These are phyloP conservation scores for Hyaloperonospora brassicae DNA, from an alignment of 352 stramenopile genomes.

Conservation along the genomic window DNA sequence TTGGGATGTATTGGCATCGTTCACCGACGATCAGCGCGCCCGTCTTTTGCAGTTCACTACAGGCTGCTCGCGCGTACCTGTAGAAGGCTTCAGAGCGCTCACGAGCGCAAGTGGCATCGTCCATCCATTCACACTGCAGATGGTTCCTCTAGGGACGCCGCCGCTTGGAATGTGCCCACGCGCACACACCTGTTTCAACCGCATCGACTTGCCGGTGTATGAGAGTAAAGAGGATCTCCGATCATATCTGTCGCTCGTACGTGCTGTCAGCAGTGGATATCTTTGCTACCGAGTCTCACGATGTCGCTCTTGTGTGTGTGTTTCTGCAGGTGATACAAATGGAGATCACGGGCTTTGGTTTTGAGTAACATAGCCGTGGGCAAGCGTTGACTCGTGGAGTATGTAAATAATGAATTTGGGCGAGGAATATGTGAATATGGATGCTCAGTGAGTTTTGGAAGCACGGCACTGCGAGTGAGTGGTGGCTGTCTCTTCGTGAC, in stretches of 20 bases:
- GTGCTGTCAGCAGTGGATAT: neutral
- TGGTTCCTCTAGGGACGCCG: constrained; percentile 41
- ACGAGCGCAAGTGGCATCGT: constrained; percentile 77
- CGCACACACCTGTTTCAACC: constrained; percentile 87
- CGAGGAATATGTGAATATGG: neutral
- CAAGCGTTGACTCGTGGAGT: constrained; percentile 5
- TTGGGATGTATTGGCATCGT: constrained; percentile 75
- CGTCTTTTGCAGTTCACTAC: constrained; percentile 97
- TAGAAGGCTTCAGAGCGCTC: constrained; percentile 75
- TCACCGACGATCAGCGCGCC: constrained; percentile 91
- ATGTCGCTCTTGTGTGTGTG: constrained; percentile 21
- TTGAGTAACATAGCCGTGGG: constrained; percentile 39
- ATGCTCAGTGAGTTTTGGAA: constrained; percentile 1
- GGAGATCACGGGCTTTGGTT: constrained; percentile 71
- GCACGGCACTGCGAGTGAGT: neutral
- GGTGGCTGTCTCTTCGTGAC: too few species aligned
- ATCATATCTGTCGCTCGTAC: constrained; percentile 73
- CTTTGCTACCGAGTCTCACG: neutral
- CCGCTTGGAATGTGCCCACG: constrained; percentile 57
- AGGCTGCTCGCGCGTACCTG: constrained; percentile 91
- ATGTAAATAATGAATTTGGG: constrained; percentile 17
- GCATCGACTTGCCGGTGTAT: constrained; percentile 80
- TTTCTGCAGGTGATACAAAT: constrained; percentile 68
- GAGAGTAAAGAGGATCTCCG: constrained; percentile 77
- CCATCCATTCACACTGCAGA: constrained; percentile 71